Evolutionary conservation across 2,329 filamentous ascomycete genomes (phyloP), one percentile per base, ranked within the genome.

Genomic region (Penicillium janthinellum): DNA sequence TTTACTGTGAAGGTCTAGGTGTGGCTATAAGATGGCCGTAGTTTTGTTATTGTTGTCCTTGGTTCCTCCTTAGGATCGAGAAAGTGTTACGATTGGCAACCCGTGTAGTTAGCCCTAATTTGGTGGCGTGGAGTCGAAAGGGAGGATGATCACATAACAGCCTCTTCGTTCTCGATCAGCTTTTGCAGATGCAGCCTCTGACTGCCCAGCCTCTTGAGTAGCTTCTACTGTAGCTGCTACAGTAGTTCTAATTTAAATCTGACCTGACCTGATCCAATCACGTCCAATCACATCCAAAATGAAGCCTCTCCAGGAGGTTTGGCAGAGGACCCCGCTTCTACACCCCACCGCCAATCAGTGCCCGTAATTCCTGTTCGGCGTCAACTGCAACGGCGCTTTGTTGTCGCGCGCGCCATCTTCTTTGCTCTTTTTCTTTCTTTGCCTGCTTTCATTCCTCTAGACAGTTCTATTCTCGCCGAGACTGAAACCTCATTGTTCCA

Each of bases 1-100:
- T 81, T 81, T 63, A 75, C 70, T 4, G 75, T 81, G 31, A 54
- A 56, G 11, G 51, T 58, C 22, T 66, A 37, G 28, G 3, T 11
- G 25, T 48, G 45, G 45, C 7, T 34, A 31, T 20, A 8, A n/a
- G 45, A 34, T 17, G 15, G 20, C 28, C 5, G 25, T 11, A 20
- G 12, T 45, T 15, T 15, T 25, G 12, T 15, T 7, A 15, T 28
- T 20, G 42, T 15, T 15, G 15, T 15, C 15, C 25, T 28, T 25
- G 22, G 5, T 20, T 42, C 39, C 14, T 31, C 14, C 22, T 47
- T 12, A 47, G 20, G 25, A 47, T 28, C 20, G 3, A 10, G 42
- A 28, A 6, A 44, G 7, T 44, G 44, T 47, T 17, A 28, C 14
- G 10, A 17, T 48, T 48, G 25, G 28, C 31, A 10, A 31, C 31